These are phyloP conservation scores for Sinapis alba DNA, from an alignment of 441 rosid genomes.

Conservation along the genomic window DNA sequence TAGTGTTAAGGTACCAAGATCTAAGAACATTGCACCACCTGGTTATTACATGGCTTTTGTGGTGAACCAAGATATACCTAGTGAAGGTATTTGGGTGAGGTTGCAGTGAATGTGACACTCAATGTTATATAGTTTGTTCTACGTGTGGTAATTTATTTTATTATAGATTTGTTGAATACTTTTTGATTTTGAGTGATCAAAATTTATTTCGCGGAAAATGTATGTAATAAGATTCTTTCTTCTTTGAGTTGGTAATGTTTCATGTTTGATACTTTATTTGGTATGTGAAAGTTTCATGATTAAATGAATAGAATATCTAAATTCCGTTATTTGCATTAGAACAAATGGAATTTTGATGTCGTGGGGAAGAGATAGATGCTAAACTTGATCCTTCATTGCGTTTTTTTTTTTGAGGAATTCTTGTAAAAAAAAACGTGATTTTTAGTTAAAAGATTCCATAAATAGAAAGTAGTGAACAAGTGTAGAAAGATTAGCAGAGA, in stretches of 20 bases:
- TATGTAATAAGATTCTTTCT: slow-evolving; percentile 15
- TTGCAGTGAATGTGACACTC: slow-evolving; percentile 19
- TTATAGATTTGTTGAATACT: neutral
- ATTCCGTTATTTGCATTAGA: neutral
- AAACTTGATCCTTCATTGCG: neutral
- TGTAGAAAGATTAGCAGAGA: neutral
- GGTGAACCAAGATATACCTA: slow-evolving; percentile 58
- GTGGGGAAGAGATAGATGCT: slow-evolving; percentile 7
- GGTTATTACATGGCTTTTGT: slow-evolving; percentile 61
- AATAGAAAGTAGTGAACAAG: slow-evolving; percentile 12
- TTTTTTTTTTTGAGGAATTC: neutral
- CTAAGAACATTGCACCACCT: slow-evolving; percentile 50
- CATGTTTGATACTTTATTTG: slow-evolving; percentile 12
- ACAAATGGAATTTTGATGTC: neutral
- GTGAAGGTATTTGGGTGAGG: slow-evolving; percentile 61
- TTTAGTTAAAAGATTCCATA: neutral
- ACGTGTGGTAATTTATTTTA: slow-evolving; percentile 1
- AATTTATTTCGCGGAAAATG: neutral
- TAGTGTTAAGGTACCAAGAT: slow-evolving; percentile 40
- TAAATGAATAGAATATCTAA: neutral
- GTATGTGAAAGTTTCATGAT: slow-evolving; percentile 21
- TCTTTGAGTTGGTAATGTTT: slow-evolving; percentile 6
- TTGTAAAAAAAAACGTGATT: neutral
- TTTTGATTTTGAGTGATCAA: neutral
- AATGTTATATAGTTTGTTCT: neutral